These are phyloP conservation scores for Heritiera littoralis DNA, from an alignment of 345 rosid species.

Conservation along the genomic window DNA sequence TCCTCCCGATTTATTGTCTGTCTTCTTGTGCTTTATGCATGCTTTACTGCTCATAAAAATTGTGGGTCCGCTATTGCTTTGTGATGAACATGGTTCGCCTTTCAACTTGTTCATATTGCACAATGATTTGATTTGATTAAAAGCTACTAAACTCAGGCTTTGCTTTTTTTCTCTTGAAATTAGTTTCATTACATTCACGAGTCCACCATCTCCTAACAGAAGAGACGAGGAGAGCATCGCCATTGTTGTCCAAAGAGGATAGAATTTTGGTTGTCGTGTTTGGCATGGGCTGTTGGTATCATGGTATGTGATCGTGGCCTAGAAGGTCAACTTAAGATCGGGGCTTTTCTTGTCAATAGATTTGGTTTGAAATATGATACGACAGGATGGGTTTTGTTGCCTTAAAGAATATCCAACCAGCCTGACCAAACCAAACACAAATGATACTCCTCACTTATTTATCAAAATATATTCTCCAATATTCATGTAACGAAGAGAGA, in stretches of 20 bases:
- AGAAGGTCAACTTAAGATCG: not conserved
- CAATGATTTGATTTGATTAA: slow-evolving; percentile 17
- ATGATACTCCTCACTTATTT: no score
- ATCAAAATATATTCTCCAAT: no score
- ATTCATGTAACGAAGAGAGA: no score
- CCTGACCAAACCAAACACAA: not conserved
- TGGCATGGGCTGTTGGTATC: not conserved
- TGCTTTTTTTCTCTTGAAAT: not conserved
- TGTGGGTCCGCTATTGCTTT: not conserved
- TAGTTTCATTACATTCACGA: not conserved
- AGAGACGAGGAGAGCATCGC: not conserved
- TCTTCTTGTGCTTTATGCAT: not conserved
- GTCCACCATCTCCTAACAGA: not conserved
- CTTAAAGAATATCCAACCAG: not conserved
- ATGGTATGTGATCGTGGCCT: not conserved
- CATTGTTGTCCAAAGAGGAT: not conserved
- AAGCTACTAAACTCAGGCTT: not conserved
- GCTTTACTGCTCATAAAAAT: not conserved
- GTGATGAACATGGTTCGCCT: not conserved
- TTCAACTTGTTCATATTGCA: not conserved
- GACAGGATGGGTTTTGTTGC: not conserved
- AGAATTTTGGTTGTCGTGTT: not conserved
- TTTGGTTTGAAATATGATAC: not conserved
- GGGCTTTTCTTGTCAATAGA: not conserved
- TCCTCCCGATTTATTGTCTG: not conserved